Conservation (phyloP, 352 stramenopile genomes). For the Phytophthora uliginosa region DNA sequence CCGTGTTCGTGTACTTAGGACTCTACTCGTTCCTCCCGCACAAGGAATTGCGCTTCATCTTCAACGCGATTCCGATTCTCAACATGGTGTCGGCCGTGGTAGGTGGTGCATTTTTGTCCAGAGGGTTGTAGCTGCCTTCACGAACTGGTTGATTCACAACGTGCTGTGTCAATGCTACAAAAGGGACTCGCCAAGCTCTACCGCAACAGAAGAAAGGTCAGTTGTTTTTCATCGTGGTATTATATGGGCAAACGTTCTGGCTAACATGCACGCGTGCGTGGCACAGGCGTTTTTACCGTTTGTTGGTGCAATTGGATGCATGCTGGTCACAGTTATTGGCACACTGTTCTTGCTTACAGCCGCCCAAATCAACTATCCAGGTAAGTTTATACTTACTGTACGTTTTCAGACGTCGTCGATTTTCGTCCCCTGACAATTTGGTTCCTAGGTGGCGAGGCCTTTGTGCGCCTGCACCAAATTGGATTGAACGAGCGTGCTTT, state of each 20-base stretch:
- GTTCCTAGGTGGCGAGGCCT: constrained; percentile 71
- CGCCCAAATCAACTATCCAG: constrained; percentile 95
- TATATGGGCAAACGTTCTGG: not conserved
- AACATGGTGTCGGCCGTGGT: constrained; percentile 95
- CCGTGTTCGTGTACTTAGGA: constrained; percentile 88
- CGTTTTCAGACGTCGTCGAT: not conserved
- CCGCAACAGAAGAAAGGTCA: constrained; percentile 66
- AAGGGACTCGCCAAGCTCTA: constrained; percentile 83
- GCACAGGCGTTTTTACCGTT: constrained; percentile 59
- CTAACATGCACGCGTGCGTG: not conserved
- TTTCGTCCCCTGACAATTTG: constrained; percentile 8
- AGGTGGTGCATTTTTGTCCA: constrained; percentile 6
- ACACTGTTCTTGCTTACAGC: constrained; percentile 73
- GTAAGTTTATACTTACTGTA: constrained; percentile 36
- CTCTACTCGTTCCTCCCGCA: constrained; percentile 98
- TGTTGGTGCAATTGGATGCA: constrained; percentile 58
- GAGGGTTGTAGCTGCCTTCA: not conserved
- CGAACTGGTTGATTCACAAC: not conserved
- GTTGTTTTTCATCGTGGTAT: not conserved
- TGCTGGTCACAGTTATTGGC: constrained; percentile 58
- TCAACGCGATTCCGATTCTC: constrained; percentile 97
- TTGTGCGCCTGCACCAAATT: constrained; percentile 68
- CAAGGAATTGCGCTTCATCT: constrained; percentile 99
- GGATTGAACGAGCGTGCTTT: constrained; percentile 36
- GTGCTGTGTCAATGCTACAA: not conserved